Percentiles rank a stretch among this genome's conserved stretches.
phyloP scores from a whole-genome alignment of 2,329 filamentous ascomycete species.

The Neoascochyta sp. region DNA sequence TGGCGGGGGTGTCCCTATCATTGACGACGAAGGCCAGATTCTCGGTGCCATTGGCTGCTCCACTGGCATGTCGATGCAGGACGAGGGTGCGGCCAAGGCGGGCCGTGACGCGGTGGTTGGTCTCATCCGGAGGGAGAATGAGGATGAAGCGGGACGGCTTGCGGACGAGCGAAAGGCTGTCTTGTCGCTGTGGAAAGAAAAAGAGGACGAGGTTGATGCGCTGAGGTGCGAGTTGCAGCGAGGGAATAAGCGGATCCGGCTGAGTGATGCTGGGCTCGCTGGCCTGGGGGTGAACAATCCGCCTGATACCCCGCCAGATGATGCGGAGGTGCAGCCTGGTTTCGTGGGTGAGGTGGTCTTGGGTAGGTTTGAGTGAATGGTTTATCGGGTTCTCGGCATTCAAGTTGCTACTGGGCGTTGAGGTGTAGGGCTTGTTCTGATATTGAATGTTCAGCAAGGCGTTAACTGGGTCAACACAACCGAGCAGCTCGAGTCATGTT shows the following conservation, averaged over 20 bases:
- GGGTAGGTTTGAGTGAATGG: conserved; percentile 4
- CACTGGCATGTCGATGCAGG: conserved; percentile 53
- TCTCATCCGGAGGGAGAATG: conserved; percentile 17
- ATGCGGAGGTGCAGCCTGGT: conserved; percentile 19
- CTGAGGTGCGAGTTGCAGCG: conserved; percentile 19
- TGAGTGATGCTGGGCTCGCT: conserved; percentile 11
- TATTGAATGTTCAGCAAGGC: too few species aligned
- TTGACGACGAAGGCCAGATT: conserved; percentile 44
- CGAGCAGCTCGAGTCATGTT: too few species aligned
- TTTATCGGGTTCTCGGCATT: neutral
- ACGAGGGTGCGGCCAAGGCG: conserved; percentile 49
- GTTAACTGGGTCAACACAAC: too few species aligned
- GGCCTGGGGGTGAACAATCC: too few species aligned
- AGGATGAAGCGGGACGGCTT: conserved; percentile 14
- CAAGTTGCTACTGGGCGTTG: too few species aligned
- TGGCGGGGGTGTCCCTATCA: conserved; percentile 51
- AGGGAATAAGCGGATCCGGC: conserved; percentile 17
- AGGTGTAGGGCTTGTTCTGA: too few species aligned
- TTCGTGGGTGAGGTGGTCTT: conserved; percentile 19
- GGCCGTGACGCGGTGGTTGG: conserved; percentile 48
- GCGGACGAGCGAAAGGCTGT: conserved; percentile 20
- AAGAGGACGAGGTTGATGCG: conserved; percentile 17
- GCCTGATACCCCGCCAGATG: conserved; percentile 23
- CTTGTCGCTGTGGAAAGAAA: conserved; percentile 20
- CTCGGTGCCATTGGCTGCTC: conserved; percentile 53